phyloP scores from a whole-genome alignment of 345 rosid genomes.

The Hibiscus syriacus region DNA sequence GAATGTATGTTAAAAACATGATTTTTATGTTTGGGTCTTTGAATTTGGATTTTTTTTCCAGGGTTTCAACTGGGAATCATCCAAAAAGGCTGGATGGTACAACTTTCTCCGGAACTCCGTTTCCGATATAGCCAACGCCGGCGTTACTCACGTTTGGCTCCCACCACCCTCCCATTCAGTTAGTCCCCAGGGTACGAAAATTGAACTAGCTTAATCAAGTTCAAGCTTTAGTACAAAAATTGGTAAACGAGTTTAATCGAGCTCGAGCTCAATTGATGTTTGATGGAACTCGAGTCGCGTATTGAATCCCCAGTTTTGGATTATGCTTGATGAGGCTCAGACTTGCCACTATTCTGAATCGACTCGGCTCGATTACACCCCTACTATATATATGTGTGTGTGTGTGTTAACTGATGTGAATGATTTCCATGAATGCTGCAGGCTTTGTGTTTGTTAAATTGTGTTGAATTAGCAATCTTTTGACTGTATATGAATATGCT shows the following conservation, averaged over 20 bases:
- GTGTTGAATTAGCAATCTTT: background rate
- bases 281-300: too few relatives aligned
- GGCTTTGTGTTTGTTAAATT: background rate
- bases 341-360: too few relatives aligned
- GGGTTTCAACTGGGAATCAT: slow-evolving; percentile 93
- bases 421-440: background rate
- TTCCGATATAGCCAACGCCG: slow-evolving; percentile 49
- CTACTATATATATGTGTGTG: background rate
- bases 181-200: slow-evolving; percentile 51
- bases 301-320: too few relatives aligned
- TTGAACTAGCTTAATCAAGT: too few relatives aligned
- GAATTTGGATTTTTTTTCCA: background rate
- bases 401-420: background rate
- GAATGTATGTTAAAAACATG: background rate
- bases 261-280: too few relatives aligned
- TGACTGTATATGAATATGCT: background rate
- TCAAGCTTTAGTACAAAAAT: too few relatives aligned
- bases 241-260: too few relatives aligned
- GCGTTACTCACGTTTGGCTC: slow-evolving; percentile 87
- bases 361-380: too few relatives aligned
- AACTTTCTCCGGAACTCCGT: slow-evolving; percentile 50
- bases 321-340: too few relatives aligned
- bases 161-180: slow-evolving; percentile 89
- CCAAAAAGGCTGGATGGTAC: slow-evolving; percentile 64
- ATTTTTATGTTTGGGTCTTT: background rate